Evolutionary conservation across 2,329 filamentous ascomycete species (phyloP), one percentile per base, ranked within the genome.

Genomic region (Phaeophleospora eucalypticola): DNA sequence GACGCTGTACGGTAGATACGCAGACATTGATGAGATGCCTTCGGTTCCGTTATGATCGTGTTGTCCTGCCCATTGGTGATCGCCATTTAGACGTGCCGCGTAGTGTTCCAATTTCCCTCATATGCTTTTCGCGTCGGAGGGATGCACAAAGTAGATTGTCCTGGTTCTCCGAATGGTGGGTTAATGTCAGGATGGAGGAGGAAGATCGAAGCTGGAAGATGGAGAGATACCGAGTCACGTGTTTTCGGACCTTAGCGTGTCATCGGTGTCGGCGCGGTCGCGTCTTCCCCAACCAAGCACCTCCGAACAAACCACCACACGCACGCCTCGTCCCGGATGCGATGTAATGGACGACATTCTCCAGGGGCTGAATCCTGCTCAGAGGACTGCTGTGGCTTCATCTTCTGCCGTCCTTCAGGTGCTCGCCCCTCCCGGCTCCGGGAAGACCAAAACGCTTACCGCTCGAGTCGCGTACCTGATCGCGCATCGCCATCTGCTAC

Each of bases 371-470:
- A 87, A 87, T 67, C 64, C 68, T 37, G 81, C 81, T 7, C 83
- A 87, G 63, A 74, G 71, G 55, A 73, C 74, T 39, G 83, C 84
- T 1, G 83, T 87, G 19, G 80, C 81, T 6, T 84, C 80, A 4
- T 71, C 75, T 3, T 77, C 81, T 8, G 69, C 76, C 10, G 74
- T 82, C 2, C 62, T 83, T 2, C 80, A 83, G 61, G 78, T 82
- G 2, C 76, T 83, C 24, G 80, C 80, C 4, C 79, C 80, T 42
- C 81, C 82, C 18, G 82, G 82, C 27, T 84, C 81, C 51, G 91
- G 93, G 16, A 97, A 98, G 70, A 98, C 91, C 12, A 94, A 96
- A 68, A 97, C 93, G 0, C 76, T 98, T 44, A 95, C 90, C 0
- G 88, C 90, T 36, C 86, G 93, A 52, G 89, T 96, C 48, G 90